Evolutionary conservation across 129 eudicot genomes (phyloP), one percentile per base, ranked within the genome.

Genomic region (Centella asiatica): DNA sequence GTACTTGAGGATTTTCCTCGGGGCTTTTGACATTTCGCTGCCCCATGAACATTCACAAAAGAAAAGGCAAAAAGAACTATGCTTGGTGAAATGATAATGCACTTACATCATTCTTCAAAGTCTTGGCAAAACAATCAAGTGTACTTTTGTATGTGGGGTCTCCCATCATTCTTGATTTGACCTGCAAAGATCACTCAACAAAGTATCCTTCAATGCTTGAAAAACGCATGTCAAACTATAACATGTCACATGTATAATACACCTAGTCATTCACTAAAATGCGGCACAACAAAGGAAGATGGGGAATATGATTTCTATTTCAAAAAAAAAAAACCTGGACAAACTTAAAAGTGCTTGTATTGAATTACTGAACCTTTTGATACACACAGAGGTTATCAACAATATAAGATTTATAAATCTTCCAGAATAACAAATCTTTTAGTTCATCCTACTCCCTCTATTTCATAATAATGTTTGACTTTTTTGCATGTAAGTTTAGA

Each of bases 131-230:
- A 68, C 97, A 90, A 73, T 90, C 97, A 42, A 83, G 60, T 2
- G 97, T 90, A 72, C 71, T 86, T 79, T 76, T 90, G 86, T 90
- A 86, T 33, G 80, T 56, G 36, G 97, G 59, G 76, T 86, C 97
- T 72, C 97, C 95, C 97, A 90, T 90, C 97, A 90, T 90, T 79
- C 95, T 90, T 55, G 97, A 90, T 70, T 90, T 90, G 51, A 90
- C 97, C 97, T 90, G 76, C 55, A 68, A 59, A 54, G 64, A 39
- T 69, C 57, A 44, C 19, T 13, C 57, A 24, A 22, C 48, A 5
- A 56, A 69, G 32, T 55, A 46, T 37, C 12, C 14, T 48, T 61
- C 63, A 32, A 31, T 29, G 51, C 50, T 63, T 31, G 10, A 33
- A 44, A 64, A 57, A 37, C 36, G 5, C 3, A 2, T 5, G 18